Evolutionary conservation across 306 rosid genomes (phyloP), one percentile per base, ranked within the genome.

Genomic region (Ammopiptanthus mongolicus): DNA sequence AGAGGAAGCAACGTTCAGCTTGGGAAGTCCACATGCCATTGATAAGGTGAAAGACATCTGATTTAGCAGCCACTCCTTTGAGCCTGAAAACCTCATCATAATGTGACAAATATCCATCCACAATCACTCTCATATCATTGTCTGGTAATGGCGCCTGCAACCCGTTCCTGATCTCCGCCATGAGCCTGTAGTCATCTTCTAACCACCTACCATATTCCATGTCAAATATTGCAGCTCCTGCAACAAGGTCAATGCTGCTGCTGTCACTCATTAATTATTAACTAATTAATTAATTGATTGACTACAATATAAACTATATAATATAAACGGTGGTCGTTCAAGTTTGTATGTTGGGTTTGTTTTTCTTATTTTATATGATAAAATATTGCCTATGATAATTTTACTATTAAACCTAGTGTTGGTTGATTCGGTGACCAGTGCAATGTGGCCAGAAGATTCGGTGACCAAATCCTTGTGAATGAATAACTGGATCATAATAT

Each of bases 211-310:
- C 90, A 69, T 95, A 95, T 69, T 95, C 97, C 93, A 95, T 88
- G 81, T 95, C 97, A 85, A 95, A 91, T 22, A 94, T 88, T 67
- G 98, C 96, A 76, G 89, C 97, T 74, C 95, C 98, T 94, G 50
- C 28, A 25, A 25, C 36, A 4, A 31, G 36, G 4, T 5, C 36
- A 4, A 5, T 31, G 36, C 5, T 31, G 36, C 6, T 31, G 36
- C 4, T 31, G 6, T 31, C 0, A 31, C 36, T 4, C 36, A 31
- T 31, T 31, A 0, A 31, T 31, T 31, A 0, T 31, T 31, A 31
- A 31, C 6, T 31, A 31, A 4, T 31, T 31, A 31, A 31, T 11
- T 23, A 25, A 25, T 25, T 25, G 28, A n/a, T n/a, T n/a, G n/a
- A n/a, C n/a, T n/a, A n/a, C 31, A 10, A 41, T 37, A 37, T 6